A percentile compares a stretch with the other conserved stretches of the same genome.
Evolutionary conservation across 2,329 filamentous ascomycete species (phyloP).

Genomic region (Teratosphaeria destructans): DNA sequence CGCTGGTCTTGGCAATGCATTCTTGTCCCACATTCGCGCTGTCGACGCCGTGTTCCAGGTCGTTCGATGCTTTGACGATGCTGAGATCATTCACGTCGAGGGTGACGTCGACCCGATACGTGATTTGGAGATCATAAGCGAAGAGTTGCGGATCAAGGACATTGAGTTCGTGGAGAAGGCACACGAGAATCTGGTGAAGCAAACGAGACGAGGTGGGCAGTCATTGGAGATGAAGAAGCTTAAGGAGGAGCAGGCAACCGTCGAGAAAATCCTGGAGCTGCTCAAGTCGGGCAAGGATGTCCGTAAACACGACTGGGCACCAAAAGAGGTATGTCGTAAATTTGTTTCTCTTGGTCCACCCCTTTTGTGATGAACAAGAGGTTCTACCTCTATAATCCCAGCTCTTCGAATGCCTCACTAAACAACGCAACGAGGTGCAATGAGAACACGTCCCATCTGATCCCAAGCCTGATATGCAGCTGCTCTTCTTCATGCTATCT

Average conservation of each 20-base stretch:
- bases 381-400: slow-evolving; percentile 96
- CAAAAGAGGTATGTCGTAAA: slow-evolving; percentile 75
- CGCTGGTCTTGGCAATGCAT: slow-evolving; percentile 92
- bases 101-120: slow-evolving; percentile 92
- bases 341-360: slow-evolving; percentile 2
- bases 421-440: slow-evolving; percentile 60
- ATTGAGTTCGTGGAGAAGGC: slow-evolving; percentile 98
- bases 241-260: slow-evolving; percentile 84
- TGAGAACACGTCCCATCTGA: slow-evolving; percentile 68
- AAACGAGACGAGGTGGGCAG: slow-evolving; percentile 87
- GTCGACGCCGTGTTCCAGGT: slow-evolving; percentile 32
- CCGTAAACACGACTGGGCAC: slow-evolving; percentile 75
- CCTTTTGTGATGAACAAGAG: slow-evolving; percentile 96
- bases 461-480: slow-evolving; percentile 2
- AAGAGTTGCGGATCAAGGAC: slow-evolving; percentile 94
- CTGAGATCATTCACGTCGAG: slow-evolving; percentile 98
- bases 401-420: slow-evolving; percentile 91
- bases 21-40: slow-evolving; percentile 96
- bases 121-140: slow-evolving; percentile 92
- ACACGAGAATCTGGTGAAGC: slow-evolving; percentile 82
- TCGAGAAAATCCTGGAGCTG: slow-evolving; percentile 77
- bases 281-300: slow-evolving; percentile 87
- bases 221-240: slow-evolving; percentile 96
- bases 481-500: background rate
- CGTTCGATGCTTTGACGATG: slow-evolving; percentile 64